Base-by-base conservation (phyloP, 305 asterid species). In the Fraxinus albicans region DNA sequence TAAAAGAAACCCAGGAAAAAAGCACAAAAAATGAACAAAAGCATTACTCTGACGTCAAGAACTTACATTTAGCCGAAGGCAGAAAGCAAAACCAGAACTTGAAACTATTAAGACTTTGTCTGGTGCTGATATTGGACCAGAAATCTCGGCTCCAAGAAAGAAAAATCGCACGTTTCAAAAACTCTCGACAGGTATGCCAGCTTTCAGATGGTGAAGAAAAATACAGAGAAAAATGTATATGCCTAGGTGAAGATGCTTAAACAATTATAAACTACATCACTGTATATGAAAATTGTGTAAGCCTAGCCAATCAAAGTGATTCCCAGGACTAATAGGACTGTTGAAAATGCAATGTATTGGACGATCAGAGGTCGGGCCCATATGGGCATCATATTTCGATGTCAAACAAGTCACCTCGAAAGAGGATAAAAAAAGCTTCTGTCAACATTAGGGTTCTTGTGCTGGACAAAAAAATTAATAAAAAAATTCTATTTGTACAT, bases 11-110 rank as follows among this genome's bases (percentile, higher is more conserved):
- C 81, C 83, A 83, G 70, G 53, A 33, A 75, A 63, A 83, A 83
- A 69, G 78, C 55, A 75, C 70, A 10, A 76, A 80, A 79, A 70
- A 19, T 21, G 9, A 63, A 65, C 38, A 76, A 78, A 25, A 81
- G 27, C 77, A 58, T 50, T 8, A 77, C 19, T 58, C 79, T 76
- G 15, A 10, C 72, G 76, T 65, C 83, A 82, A 84, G 83, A 85
- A 89, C 93, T 90, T 88, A 90, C 90, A 25, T 76, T 77, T 63
- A 84, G 75, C 77, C n/a, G 85, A 77, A 12, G 86, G 73, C 67
- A 76, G 44, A 80, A 83, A 83, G 78, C 63, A 58, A 79, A 72
- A 76, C 77, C 60, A 50, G 81, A 83, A 42, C 76, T 80, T 77
- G 83, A 79, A 25, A 73, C 31, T 27, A 55, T 72, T 70, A 75